Conservation (phyloP, 371 early-diverging fungal species). For the Mortierella sp. region DNA sequence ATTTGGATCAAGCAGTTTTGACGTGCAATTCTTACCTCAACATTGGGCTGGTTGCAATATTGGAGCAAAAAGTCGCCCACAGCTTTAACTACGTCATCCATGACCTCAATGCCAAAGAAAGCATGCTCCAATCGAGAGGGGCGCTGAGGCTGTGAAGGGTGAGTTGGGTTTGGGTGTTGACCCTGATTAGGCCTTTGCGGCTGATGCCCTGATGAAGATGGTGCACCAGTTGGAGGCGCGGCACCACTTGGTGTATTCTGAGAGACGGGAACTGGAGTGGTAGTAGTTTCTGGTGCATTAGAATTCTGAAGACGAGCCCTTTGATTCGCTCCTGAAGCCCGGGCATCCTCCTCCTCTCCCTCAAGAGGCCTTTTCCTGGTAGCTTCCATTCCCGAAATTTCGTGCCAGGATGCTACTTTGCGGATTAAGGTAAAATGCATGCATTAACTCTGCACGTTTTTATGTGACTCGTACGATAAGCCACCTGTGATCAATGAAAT, state of each 20-base stretch:
- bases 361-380: constrained; percentile 30
- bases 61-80: constrained; percentile 73
- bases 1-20: not conserved
- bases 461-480: not conserved
- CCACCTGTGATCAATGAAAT: not conserved
- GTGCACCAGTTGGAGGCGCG: no score
- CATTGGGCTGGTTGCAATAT: constrained; percentile 64
- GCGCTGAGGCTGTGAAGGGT: constrained; percentile 11
- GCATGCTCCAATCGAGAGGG: constrained; percentile 14
- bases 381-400: constrained; percentile 29
- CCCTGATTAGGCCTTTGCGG: not conserved
- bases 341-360: not conserved
- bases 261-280: not conserved
- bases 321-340: not conserved
- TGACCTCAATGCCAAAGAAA: constrained; percentile 63
- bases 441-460: not conserved
- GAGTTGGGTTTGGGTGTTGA: constrained; percentile 2
- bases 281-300: not conserved
- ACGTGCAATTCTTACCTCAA: constrained; percentile 66
- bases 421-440: not conserved
- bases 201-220: constrained; percentile 15
- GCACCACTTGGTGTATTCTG: not conserved
- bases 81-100: constrained; percentile 73
- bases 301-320: not conserved
- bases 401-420: not conserved